These are phyloP conservation scores for Saitoella complicata DNA, from an alignment of 805 yeast genomes.

Conservation along the genomic window DNA sequence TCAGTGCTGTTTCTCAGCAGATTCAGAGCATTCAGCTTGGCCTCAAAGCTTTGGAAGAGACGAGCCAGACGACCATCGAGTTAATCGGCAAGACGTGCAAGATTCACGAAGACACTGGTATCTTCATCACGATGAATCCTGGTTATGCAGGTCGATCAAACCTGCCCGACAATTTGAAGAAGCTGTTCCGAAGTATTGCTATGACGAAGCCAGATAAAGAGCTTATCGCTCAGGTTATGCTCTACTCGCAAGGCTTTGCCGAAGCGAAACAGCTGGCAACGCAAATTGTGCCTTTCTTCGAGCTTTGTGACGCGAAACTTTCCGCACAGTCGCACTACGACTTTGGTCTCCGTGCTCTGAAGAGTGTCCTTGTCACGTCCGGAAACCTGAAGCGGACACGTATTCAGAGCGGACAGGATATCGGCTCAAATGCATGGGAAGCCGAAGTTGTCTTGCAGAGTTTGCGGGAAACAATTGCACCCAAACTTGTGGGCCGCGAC, in stretches of 20 bases:
- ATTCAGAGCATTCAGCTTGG: constrained; percentile 55
- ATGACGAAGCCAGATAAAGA: constrained; percentile 57
- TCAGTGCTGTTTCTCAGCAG: constrained; percentile 75
- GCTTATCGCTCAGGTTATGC: constrained; percentile 52
- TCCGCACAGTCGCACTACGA: constrained; percentile 65
- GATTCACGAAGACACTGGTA: constrained; percentile 38
- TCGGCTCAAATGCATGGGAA: neutral
- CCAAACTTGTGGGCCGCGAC: constrained; percentile 48
- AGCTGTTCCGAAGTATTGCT: constrained; percentile 57
- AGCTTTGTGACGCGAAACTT: constrained; percentile 24
- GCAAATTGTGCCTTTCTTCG: constrained; percentile 40
- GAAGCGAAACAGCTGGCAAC: constrained; percentile 30
- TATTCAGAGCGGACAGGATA: neutral
- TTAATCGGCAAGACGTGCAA: constrained; percentile 14
- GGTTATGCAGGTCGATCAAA: constrained; percentile 67
- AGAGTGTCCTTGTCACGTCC: constrained; percentile 45
- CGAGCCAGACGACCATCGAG: constrained; percentile 9
- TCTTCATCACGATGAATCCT: constrained; percentile 86
- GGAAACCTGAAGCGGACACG: constrained; percentile 29
- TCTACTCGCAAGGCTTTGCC: constrained; percentile 55
- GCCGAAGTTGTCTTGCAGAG: constrained; percentile 31
- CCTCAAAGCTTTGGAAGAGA: constrained; percentile 16
- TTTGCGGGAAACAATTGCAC: constrained; percentile 45
- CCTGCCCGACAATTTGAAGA: constrained; percentile 74
- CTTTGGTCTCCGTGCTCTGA: constrained; percentile 74